These are phyloP conservation scores for Rachicladosporium sp. DNA, from an alignment of 2,329 filamentous ascomycete species.

Conservation along the genomic window DNA sequence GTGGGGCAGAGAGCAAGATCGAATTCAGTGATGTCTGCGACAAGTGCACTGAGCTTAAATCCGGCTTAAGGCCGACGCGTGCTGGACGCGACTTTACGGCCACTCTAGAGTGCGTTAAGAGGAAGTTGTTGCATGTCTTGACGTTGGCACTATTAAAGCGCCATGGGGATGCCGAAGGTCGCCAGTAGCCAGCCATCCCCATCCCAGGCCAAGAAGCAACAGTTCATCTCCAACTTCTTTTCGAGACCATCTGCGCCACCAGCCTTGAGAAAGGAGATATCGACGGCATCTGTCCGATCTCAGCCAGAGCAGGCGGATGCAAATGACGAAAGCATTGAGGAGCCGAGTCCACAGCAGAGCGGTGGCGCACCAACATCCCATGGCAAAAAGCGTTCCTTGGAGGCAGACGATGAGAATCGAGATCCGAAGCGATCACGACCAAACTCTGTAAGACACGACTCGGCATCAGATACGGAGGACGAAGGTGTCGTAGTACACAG, in stretches of 20 bases:
- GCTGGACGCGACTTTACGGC: too few relatives aligned
- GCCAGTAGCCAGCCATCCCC: too few relatives aligned
- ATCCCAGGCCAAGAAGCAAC: conserved; percentile 52
- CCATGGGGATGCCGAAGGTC: too few relatives aligned
- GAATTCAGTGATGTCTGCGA: too few relatives aligned
- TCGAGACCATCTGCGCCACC: conserved; percentile 16
- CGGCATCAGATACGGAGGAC: not conserved
- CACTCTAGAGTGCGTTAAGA: too few relatives aligned
- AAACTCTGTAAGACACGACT: conserved; percentile 2
- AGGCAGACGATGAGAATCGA: conserved; percentile 9
- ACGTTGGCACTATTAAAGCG: too few relatives aligned
- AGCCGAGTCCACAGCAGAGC: conserved; percentile 21
- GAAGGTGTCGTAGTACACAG: not conserved
- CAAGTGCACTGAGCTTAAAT: too few relatives aligned
- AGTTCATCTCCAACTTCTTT: conserved; percentile 53
- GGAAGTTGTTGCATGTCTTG: too few relatives aligned
- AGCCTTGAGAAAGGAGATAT: not conserved
- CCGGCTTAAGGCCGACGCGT: too few relatives aligned
- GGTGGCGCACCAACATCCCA: conserved; percentile 29
- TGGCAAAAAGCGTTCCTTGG: conserved; percentile 19
- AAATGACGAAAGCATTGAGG: conserved; percentile 8
- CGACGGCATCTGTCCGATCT: not conserved
- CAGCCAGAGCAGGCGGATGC: not conserved
- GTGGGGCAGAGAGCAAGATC: too few relatives aligned
- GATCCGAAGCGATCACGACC: conserved; percentile 10